A percentile compares a stretch with the other conserved stretches of the same genome.
These are phyloP conservation scores for Lasiodiplodia gonubiensis DNA, from an alignment of 2,329 filamentous ascomycete genomes.

Conservation along the genomic window DNA sequence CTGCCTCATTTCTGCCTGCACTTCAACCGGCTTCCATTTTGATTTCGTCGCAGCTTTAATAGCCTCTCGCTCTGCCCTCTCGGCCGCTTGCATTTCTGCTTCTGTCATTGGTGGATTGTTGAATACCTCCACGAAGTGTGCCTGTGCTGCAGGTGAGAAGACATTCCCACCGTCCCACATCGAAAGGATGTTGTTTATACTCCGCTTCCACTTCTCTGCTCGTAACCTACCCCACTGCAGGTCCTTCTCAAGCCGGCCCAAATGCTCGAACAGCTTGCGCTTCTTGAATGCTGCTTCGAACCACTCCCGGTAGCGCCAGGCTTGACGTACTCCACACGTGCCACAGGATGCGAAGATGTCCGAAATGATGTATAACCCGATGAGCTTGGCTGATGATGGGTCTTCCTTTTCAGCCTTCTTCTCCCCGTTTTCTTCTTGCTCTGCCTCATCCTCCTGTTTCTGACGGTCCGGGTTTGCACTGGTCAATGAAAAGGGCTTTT, in stretches of 20 bases:
- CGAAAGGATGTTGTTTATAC: conserved; percentile 42
- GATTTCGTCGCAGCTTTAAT: conserved; percentile 31
- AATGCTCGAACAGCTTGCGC: conserved; percentile 72
- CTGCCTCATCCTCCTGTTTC: conserved; percentile 43
- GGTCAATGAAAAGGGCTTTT: conserved; percentile 75
- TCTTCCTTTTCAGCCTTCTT: conserved; percentile 57
- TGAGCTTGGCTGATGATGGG: conserved; percentile 73
- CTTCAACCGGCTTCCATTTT: conserved; percentile 28
- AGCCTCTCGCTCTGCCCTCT: conserved; percentile 32
- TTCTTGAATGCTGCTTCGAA: conserved; percentile 75
- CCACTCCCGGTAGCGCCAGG: conserved; percentile 83
- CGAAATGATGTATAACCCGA: conserved; percentile 79
- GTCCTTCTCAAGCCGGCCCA: conserved; percentile 75
- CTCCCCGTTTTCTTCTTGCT: conserved; percentile 31
- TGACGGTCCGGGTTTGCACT: conserved; percentile 68
- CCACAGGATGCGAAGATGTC: conserved; percentile 80
- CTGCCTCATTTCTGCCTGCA: neutral
- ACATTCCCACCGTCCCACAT: conserved; percentile 43
- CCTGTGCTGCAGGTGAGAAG: conserved; percentile 33
- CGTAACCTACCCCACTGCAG: conserved; percentile 80
- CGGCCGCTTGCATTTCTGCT: conserved; percentile 34
- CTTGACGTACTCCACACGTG: conserved; percentile 78
- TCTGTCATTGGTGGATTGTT: conserved; percentile 36
- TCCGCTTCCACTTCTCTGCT: conserved; percentile 59
- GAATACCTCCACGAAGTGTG: conserved; percentile 32